Conservation (phyloP, 192 early-diverging fungal species). For the Chytriomyces sp. region DNA sequence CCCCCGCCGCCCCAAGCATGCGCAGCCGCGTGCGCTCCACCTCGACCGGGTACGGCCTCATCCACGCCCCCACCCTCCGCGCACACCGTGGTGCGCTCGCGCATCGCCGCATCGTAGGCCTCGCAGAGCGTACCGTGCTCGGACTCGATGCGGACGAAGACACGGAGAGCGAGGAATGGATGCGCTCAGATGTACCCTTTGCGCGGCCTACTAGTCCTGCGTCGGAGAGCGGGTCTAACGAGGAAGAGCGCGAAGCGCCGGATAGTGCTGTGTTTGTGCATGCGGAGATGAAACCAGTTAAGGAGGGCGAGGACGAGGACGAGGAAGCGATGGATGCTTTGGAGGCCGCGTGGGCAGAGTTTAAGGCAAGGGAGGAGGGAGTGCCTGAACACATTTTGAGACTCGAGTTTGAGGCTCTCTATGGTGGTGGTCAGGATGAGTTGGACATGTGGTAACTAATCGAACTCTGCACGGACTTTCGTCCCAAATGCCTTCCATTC, state of each 20-base stretch:
- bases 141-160: background rate
- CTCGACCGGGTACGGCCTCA: background rate
- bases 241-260: background rate
- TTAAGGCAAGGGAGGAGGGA: conserved; percentile 12
- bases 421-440: conserved; percentile 1
- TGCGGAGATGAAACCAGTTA: conserved; percentile 2
- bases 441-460: conserved; percentile 24
- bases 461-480: background rate
- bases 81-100: background rate
- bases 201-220: background rate
- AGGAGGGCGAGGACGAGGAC: background rate
- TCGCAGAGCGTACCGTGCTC: background rate
- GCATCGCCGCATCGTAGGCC: background rate
- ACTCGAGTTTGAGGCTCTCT: conserved; percentile 31
- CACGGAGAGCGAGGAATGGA: background rate
- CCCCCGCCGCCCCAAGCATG: background rate
- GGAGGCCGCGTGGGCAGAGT: conserved; percentile 23
- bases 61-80: background rate
- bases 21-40: background rate
- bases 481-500: background rate
- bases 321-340: background rate
- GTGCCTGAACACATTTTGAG: conserved; percentile 25
- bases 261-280: conserved; percentile 11
- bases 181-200: background rate
- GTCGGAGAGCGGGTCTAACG: background rate